phyloP scores from a whole-genome alignment of 495 filamentous ascomycete species.

The Penicillium tannophilum region DNA sequence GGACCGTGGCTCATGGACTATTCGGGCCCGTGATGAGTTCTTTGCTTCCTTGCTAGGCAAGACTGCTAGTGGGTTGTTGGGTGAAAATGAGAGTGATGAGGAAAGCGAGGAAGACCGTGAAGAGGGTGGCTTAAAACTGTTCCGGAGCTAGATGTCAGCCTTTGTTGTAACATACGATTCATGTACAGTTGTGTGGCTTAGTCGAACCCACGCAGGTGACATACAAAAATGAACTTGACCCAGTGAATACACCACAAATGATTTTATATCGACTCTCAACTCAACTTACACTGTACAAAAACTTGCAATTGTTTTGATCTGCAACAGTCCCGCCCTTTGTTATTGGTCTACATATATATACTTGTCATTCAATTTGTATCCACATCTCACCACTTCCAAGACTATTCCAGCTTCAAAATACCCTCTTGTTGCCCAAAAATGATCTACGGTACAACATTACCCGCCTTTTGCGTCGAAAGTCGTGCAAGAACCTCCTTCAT shows the following conservation, averaged over 20 bases:
- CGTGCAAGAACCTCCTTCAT: not conserved
- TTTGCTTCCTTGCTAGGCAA: slow-evolving; percentile 84
- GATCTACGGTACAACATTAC: not conserved
- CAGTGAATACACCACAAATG: not conserved
- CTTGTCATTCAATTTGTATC: not conserved
- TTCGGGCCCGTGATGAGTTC: slow-evolving; percentile 77
- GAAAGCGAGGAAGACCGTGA: slow-evolving; percentile 57
- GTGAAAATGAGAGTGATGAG: slow-evolving; percentile 62
- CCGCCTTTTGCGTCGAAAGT: not conserved
- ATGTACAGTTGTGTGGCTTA: not conserved
- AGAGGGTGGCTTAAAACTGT: slow-evolving; percentile 75
- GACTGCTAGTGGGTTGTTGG: slow-evolving; percentile 66
- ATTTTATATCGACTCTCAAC: not conserved
- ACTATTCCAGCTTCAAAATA: not conserved
- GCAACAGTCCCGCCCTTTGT: not conserved
- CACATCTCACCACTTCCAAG: not conserved
- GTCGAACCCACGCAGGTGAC: not conserved
- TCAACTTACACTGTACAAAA: too few species aligned
- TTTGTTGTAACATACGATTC: slow-evolving; percentile 1
- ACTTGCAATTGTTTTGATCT: not conserved
- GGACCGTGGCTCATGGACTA: slow-evolving; percentile 75
- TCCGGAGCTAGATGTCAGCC: slow-evolving; percentile 51
- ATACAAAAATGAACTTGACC: not conserved
- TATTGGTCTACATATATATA: not conserved
- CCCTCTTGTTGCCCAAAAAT: not conserved